Evolutionary conservation across 2,329 filamentous ascomycete species (phyloP).

Genomic region (Aspergillus udagawae): DNA sequence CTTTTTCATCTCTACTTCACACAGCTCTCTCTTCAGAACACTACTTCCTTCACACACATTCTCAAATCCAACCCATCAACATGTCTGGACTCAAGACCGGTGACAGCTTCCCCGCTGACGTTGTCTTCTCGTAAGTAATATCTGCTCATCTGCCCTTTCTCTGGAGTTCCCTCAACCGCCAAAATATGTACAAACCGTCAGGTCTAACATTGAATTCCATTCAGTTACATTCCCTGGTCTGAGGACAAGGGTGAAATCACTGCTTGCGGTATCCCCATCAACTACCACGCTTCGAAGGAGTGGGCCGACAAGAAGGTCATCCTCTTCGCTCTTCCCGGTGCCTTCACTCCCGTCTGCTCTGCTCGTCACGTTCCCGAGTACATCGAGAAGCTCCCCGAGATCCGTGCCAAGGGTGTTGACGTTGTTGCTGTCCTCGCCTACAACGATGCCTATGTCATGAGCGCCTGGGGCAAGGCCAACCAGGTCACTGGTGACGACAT

Average conservation of each 20-base stretch:
- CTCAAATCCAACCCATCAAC: slow-evolving; percentile 20
- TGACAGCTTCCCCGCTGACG: slow-evolving; percentile 75
- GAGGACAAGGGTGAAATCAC: slow-evolving; percentile 65
- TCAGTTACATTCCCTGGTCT: slow-evolving; percentile 72
- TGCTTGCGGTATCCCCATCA: slow-evolving; percentile 71
- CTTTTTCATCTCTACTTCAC: slow-evolving; percentile 2
- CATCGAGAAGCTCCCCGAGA: slow-evolving; percentile 64
- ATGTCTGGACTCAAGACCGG: slow-evolving; percentile 72
- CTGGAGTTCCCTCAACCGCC: not conserved
- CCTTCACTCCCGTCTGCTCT: slow-evolving; percentile 85
- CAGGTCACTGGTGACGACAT: slow-evolving; percentile 67
- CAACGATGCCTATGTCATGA: slow-evolving; percentile 87
- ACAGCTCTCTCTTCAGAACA: slow-evolving; percentile 4
- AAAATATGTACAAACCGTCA: not conserved
- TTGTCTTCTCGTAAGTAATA: slow-evolving; percentile 65
- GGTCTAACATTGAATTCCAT: slow-evolving; percentile 9
- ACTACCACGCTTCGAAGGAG: slow-evolving; percentile 75
- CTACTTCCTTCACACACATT: not conserved
- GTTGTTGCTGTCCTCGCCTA: slow-evolving; percentile 73
- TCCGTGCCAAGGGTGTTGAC: slow-evolving; percentile 79
- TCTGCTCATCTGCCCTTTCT: slow-evolving; percentile 1
- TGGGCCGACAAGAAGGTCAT: slow-evolving; percentile 69
- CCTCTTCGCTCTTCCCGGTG: slow-evolving; percentile 65
- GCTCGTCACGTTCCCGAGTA: slow-evolving; percentile 77
- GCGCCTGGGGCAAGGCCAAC: slow-evolving; percentile 87